Base-by-base conservation (phyloP, 2,329 filamentous ascomycete species). In the Cytospora piceae region DNA sequence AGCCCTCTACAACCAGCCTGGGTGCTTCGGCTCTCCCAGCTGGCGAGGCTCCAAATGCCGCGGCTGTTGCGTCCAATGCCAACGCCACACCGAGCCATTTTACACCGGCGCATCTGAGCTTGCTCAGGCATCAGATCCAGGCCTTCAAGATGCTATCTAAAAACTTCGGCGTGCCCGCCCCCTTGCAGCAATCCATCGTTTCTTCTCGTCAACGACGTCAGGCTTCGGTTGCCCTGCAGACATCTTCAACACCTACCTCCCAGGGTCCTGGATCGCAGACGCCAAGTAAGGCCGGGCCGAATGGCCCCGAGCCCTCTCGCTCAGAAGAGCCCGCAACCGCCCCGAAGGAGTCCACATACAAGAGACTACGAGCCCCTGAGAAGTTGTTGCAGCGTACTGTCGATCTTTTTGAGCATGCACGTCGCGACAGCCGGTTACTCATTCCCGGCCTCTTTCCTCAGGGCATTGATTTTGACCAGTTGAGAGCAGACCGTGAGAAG, bases 71-170 rank as follows among this genome's bases (percentile, higher is more conserved):
- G n/a, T 71, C 73, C 24, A 70, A 75, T n/a, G 68, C 73, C 34
- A 66, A 68, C 11, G 62, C 64, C 64, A 71, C 60, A 68, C 74
- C 67, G 57, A 78, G 84, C 59, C 88, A 88, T 68, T 94, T 97
- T 75, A 89, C 88, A 15, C 85, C 86, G 29, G 91, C 95, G 64
- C 95, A 99, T 75, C 81, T 97, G 55, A 83, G 85, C 29, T 87
- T 92, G 53, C 81, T 99, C 12, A 85, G 92, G 67, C 89, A 91
- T 70, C 95, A 99, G 76, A 97, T 98, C 59, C 85, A 90, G 71
- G 94, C 94, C 0, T 98, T 97, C 79, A 96, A 96, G 78, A 85
- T 93, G 70, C 83, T 99, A 4, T 90, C 92, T 6, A 96, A 95
- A 77, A 97, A 97, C 71, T 83, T 90, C 17, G 90, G 93, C 0